A percentile compares a stretch with the other conserved stretches of the same genome.
These are phyloP conservation scores for Dendrostoma leiphaemia DNA, from an alignment of 2,329 filamentous ascomycete genomes.

Conservation along the genomic window DNA sequence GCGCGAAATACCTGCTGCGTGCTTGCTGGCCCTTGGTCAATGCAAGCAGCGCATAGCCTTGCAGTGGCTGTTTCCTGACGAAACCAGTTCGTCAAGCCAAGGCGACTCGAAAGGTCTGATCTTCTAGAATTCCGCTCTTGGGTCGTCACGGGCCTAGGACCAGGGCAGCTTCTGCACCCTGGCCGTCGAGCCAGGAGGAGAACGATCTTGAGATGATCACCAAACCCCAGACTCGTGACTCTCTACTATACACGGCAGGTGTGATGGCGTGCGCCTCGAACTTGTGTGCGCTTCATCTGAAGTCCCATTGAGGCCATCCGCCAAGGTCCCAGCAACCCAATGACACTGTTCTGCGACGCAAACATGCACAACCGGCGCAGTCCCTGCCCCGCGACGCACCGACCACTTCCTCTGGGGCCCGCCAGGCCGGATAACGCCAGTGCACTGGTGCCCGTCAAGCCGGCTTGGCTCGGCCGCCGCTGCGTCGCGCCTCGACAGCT, in stretches of 20 bases:
- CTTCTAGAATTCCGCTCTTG: constrained; percentile 4
- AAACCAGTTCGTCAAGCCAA: not conserved
- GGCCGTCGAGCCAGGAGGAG: not conserved
- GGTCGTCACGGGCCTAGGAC: constrained; percentile 3
- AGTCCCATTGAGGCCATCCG: not conserved
- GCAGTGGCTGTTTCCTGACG: not conserved
- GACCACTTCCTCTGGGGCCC: not conserved
- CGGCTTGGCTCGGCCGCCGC: constrained; percentile 9
- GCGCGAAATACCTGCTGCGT: too few relatives aligned
- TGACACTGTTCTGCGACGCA: not conserved
- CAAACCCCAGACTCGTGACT: not conserved
- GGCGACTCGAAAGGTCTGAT: constrained; percentile 8
- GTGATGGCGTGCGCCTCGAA: constrained; percentile 5
- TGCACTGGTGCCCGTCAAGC: constrained; percentile 10
- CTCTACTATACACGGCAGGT: not conserved
- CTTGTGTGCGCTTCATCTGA: constrained; percentile 12
- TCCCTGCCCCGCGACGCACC: not conserved
- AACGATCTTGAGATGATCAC: constrained; percentile 7
- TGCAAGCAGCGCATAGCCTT: not conserved
- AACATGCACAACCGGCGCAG: not conserved
- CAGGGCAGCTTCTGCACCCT: not conserved
- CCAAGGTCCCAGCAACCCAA: not conserved
- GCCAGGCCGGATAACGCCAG: not conserved
- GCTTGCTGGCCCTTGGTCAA: not conserved
- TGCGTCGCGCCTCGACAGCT: constrained; percentile 10